Evolutionary conservation across 257 asterid species (phyloP).

Genomic region (Petrea volubilis): DNA sequence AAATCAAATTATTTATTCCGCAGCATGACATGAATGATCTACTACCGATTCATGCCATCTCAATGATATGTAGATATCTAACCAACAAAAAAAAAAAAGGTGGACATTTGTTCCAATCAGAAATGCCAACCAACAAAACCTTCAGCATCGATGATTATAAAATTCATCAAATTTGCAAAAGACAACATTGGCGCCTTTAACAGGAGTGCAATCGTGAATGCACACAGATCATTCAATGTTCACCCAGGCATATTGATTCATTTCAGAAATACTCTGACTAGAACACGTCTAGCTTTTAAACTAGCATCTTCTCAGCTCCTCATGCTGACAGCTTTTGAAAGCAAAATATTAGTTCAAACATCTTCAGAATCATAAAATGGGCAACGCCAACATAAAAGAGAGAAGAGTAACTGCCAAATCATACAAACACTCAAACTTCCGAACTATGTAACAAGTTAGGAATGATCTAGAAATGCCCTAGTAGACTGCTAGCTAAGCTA

Average conservation of each 20-base stretch:
- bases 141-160: not conserved
- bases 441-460: too few species aligned
- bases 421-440: too few species aligned
- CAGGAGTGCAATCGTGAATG: not conserved
- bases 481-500: not conserved
- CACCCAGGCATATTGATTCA: not conserved
- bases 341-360: not conserved
- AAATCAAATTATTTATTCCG: not conserved
- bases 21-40: slow-evolving; percentile 3
- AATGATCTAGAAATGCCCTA: not conserved
- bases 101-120: not conserved
- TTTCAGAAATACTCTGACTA: not conserved
- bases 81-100: not conserved
- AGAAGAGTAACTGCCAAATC: too few species aligned
- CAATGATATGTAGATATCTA: not conserved
- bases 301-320: not conserved
- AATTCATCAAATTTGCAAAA: not conserved
- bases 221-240: not conserved
- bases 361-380: not conserved
- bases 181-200: not conserved
- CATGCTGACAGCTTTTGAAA: not conserved
- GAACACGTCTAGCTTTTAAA: not conserved
- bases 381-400: not conserved
- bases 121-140: not conserved
- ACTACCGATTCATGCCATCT: not conserved